Evolutionary conservation across 2,329 filamentous ascomycete genomes (phyloP).

Genomic region (Colletotrichum liaoningense): DNA sequence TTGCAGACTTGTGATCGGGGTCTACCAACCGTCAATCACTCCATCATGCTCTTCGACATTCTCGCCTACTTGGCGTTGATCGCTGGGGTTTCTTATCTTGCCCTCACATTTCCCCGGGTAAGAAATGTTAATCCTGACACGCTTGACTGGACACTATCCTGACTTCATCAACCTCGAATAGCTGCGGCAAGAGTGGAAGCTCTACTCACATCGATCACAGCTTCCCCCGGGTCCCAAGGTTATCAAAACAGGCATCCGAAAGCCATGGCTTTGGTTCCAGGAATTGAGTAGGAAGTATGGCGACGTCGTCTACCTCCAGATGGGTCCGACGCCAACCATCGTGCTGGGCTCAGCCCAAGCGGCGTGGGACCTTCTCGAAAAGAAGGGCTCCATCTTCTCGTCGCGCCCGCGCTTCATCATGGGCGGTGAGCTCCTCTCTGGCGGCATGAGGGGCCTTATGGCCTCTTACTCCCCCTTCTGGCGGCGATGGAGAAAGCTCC

Average conservation of each 20-base stretch:
- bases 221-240: constrained; percentile 52
- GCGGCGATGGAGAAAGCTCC: constrained; percentile 55
- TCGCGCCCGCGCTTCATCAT: constrained; percentile 59
- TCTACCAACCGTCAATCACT: not conserved
- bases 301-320: constrained; percentile 55
- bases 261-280: constrained; percentile 57
- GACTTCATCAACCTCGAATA: constrained; percentile 27
- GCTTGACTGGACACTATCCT: not conserved
- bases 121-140: not conserved
- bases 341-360: constrained; percentile 54
- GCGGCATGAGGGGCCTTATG: constrained; percentile 55
- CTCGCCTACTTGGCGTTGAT: constrained; percentile 37
- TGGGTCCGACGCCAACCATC: constrained; percentile 55
- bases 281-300: constrained; percentile 51
- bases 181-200: constrained; percentile 51
- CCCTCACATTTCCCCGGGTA: constrained; percentile 43
- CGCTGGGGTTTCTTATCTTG: constrained; percentile 40
- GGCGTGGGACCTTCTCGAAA: constrained; percentile 57
- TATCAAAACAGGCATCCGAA: constrained; percentile 50
- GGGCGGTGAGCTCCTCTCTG: constrained; percentile 55
- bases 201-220: constrained; percentile 50
- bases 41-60: constrained; percentile 13
- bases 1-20: not conserved
- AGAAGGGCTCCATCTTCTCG: constrained; percentile 54
- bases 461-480: constrained; percentile 55